Conservation (phyloP, 2,329 filamentous ascomycete species). For the Fonsecaea multimorphosa region DNA sequence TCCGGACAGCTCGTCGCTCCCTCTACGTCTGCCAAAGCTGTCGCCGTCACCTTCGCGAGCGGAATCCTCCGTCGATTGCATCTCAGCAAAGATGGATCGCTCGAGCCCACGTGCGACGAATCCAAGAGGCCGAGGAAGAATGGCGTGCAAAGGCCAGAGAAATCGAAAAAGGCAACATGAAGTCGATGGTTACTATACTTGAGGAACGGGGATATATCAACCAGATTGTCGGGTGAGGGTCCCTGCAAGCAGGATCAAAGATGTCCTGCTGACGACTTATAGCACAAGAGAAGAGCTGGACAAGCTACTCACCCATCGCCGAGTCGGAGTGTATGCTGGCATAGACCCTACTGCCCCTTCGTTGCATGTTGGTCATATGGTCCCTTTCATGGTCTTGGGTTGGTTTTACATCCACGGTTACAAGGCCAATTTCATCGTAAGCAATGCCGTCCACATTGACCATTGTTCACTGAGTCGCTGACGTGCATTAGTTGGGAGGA, state of each 20-base stretch:
- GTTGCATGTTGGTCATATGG: slow-evolving; percentile 58
- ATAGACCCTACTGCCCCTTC: slow-evolving; percentile 59
- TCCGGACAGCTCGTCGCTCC: slow-evolving; percentile 21
- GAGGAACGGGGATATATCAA: slow-evolving; percentile 56
- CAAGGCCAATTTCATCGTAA: slow-evolving; percentile 53
- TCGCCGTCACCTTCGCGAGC: slow-evolving; percentile 18
- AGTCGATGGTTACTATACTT: slow-evolving; percentile 52
- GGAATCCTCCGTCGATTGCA: not conserved
- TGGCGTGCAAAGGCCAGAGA: slow-evolving; percentile 51
- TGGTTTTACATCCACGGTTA: slow-evolving; percentile 58
- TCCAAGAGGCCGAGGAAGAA: slow-evolving; percentile 48
- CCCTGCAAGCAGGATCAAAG: not conserved
- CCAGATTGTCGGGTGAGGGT: slow-evolving; percentile 54
- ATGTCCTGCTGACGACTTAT: slow-evolving; percentile 10
- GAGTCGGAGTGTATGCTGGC: slow-evolving; percentile 55
- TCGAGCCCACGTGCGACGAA: slow-evolving; percentile 46
- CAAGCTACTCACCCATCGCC: slow-evolving; percentile 52
- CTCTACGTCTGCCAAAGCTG: slow-evolving; percentile 31
- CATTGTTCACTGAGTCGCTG: not conserved
- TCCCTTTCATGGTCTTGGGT: slow-evolving; percentile 58
- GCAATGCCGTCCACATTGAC: slow-evolving; percentile 31
- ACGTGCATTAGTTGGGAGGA: slow-evolving; percentile 51
- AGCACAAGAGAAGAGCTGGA: slow-evolving; percentile 53
- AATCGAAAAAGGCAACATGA: slow-evolving; percentile 51
- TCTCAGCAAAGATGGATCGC: slow-evolving; percentile 46